Evolutionary conservation across 805 yeast genomes (phyloP), one percentile per base, ranked within the genome.

Genomic region (Sugiyamaella mastotermitis): DNA sequence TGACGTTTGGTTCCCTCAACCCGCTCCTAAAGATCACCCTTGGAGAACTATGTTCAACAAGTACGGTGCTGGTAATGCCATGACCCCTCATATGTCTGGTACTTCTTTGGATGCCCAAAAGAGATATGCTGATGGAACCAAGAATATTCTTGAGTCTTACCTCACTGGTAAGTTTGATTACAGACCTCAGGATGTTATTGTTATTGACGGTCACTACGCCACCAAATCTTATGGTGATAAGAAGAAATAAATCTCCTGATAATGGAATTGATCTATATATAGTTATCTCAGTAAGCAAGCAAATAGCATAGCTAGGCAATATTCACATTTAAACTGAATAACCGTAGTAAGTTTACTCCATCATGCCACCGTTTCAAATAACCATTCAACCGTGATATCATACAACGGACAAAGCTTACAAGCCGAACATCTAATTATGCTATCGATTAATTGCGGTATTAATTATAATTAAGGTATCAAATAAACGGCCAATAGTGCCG

Each of bases 1-100:
- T 50, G 92, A 83, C 60, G 92, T 83, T n/a, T 82, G 90, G 85
- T 72, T 55, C 66, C 80, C 80, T 13, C 94, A 83, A 61, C 94
- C 94, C 31, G 83, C 90, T 20, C 86, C 87, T 48, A 64, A 66
- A 38, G 71, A 71, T 57, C 87, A 81, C 55, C 87, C 87, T 48
- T 83, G 92, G 92, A 71, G 86, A 68, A 40, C 66, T 6, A 72
- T 81, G 78, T 55, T 64, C 35, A 80, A 80, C 72, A 65, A 72
- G 53, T 72, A 68, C 49, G 81, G 80, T 42, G 83, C 75, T 24
- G 90, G 90, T 49, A 83, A 83, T 52, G 90, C 88, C 38, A 81
- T 83, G 90, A 80, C 86, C 35, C 87, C 88, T 13, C 92, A 83
- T 56, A 74, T 78, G 50, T 77, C 84, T 37, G 92, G 94, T 45